A percentile compares a stretch with the other conserved stretches of the same genome.
These are phyloP conservation scores for Hemerocallis citrina DNA, from an alignment of 106 monocot genomes.

Conservation along the genomic window DNA sequence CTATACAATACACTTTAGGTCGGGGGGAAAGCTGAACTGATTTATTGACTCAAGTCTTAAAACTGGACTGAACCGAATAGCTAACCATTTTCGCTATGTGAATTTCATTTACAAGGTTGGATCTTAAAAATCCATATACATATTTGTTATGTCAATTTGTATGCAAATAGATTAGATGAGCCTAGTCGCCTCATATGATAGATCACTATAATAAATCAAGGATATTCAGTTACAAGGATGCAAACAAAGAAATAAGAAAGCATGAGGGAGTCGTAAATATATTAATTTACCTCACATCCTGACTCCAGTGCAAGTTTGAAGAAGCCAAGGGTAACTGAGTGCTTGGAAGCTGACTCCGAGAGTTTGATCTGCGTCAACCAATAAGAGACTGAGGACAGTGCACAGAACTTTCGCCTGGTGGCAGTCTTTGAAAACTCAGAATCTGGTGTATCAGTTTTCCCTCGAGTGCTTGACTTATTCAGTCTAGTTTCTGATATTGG, in stretches of 20 bases:
- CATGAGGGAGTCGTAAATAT: neutral
- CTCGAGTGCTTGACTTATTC: conserved; percentile 14
- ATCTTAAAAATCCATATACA: too few species aligned
- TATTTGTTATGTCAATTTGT: too few species aligned
- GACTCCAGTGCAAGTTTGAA: conserved; percentile 85
- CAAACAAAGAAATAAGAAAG: neutral
- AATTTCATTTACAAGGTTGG: too few species aligned
- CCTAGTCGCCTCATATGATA: too few species aligned
- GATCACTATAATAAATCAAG: too few species aligned
- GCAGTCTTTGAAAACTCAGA: conserved; percentile 52
- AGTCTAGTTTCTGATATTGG: conserved; percentile 33
- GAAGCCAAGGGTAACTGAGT: conserved; percentile 71
- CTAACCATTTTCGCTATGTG: too few species aligned
- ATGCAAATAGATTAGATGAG: too few species aligned
- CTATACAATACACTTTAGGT: too few species aligned
- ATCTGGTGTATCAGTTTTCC: conserved; percentile 35
- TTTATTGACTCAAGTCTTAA: too few species aligned
- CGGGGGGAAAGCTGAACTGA: too few species aligned
- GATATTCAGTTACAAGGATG: too few species aligned
- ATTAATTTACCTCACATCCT: conserved; percentile 87
- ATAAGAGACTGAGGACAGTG: conserved; percentile 77
- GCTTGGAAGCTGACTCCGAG: conserved; percentile 65
- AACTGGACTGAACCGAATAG: too few species aligned
- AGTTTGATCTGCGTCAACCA: conserved; percentile 86
- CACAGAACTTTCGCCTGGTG: conserved; percentile 40